Evolutionary conservation across 305 asterid species (phyloP).

Genomic region (Andrographis paniculata): DNA sequence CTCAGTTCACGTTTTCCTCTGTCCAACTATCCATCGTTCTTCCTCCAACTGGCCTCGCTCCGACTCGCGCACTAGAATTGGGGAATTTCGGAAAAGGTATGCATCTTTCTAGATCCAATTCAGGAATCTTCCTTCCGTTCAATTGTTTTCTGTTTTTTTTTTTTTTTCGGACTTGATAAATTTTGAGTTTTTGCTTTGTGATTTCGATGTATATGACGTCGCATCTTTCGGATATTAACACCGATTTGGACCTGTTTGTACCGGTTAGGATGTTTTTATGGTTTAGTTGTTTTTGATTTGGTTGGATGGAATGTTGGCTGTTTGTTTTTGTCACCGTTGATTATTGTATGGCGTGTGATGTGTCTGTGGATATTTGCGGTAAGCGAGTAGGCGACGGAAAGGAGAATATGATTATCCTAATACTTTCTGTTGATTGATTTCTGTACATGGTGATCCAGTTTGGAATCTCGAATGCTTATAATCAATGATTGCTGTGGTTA

Average conservation of each 20-base stretch:
- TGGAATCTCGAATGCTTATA: slow-evolving; percentile 8
- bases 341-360: background rate
- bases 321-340: background rate
- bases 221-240: slow-evolving; percentile 14
- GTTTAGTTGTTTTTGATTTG: background rate
- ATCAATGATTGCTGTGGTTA: slow-evolving; percentile 7
- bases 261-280: slow-evolving; percentile 2
- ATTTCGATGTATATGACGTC: slow-evolving; percentile 8
- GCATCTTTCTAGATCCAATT: slow-evolving; percentile 33
- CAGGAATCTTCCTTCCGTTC: slow-evolving; percentile 17
- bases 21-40: slow-evolving; percentile 8
- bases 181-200: background rate
- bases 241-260: background rate
- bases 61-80: slow-evolving; percentile 21
- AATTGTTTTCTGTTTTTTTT: too few species aligned
- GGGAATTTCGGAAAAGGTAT: slow-evolving; percentile 23
- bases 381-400: too few species aligned
- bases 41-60: slow-evolving; percentile 13
- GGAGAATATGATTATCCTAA: too few species aligned
- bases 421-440: slow-evolving; percentile 12
- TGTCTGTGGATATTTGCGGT: background rate
- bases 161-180: background rate
- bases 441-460: slow-evolving; percentile 17
- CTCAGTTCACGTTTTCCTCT: slow-evolving; percentile 9
- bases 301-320: slow-evolving; percentile 9